Conservation (phyloP, 2,329 filamentous ascomycete species). For the Fonsecaea erecta region DNA sequence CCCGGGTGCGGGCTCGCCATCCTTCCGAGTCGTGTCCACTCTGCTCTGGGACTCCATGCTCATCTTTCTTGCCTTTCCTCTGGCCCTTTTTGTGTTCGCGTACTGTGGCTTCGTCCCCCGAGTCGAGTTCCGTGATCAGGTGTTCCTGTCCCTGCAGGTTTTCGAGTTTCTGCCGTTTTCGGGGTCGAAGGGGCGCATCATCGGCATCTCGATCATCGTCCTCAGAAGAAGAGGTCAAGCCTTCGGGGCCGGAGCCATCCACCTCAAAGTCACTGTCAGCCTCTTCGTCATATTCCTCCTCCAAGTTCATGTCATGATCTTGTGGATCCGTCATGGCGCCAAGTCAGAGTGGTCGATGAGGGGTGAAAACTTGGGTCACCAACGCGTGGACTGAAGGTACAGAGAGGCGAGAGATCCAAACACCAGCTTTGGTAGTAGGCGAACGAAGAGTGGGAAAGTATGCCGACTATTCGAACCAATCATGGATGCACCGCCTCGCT, state of each 20-base stretch:
- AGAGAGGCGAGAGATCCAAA: background rate
- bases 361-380: background rate
- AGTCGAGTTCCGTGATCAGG: slow-evolving; percentile 52
- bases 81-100: slow-evolving; percentile 48
- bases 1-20: slow-evolving; percentile 55
- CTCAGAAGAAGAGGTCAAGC: slow-evolving; percentile 26
- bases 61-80: slow-evolving; percentile 46
- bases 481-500: background rate
- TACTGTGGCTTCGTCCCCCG: slow-evolving; percentile 63
- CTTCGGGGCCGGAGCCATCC: slow-evolving; percentile 22
- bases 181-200: slow-evolving; percentile 16
- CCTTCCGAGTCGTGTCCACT: slow-evolving; percentile 40
- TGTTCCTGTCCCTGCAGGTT: slow-evolving; percentile 30
- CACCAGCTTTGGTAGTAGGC: background rate
- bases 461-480: background rate
- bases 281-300: slow-evolving; percentile 39
- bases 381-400: background rate
- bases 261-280: slow-evolving; percentile 38
- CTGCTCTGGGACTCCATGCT: slow-evolving; percentile 41
- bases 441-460: background rate
- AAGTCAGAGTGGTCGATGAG: background rate
- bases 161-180: slow-evolving; percentile 34
- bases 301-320: slow-evolving; percentile 20
- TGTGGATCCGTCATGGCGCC: slow-evolving; percentile 23
- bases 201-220: slow-evolving; percentile 20